phyloP scores from a whole-genome alignment of 2,329 filamentous ascomycete genomes.

The Intubia oerlemansii region DNA sequence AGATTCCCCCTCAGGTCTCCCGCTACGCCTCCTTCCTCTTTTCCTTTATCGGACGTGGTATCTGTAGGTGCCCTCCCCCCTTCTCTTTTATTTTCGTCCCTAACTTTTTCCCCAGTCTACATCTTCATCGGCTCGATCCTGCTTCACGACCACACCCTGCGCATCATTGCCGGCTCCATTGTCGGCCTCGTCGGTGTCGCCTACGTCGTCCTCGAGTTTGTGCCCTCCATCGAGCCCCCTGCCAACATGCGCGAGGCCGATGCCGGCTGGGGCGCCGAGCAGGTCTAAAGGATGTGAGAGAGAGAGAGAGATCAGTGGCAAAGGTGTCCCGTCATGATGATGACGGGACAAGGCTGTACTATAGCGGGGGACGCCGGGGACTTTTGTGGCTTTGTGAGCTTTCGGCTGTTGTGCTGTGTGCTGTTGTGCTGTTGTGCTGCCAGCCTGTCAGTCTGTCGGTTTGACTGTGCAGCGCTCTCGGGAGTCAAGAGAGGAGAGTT shows the following conservation, averaged over 20 bases:
- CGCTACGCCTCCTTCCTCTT: constrained; percentile 96
- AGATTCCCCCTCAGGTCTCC: constrained; percentile 80
- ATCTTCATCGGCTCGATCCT: constrained; percentile 82
- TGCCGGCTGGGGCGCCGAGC: constrained; percentile 55
- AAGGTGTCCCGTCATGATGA: too few species aligned
- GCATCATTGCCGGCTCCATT: constrained; percentile 56
- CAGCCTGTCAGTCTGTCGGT: too few species aligned
- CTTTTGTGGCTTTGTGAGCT: too few species aligned
- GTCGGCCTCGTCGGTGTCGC: constrained; percentile 58
- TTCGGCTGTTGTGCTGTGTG: too few species aligned
- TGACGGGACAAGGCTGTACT: too few species aligned
- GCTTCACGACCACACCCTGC: constrained; percentile 43
- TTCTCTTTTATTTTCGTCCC: background rate
- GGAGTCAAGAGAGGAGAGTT: too few species aligned
- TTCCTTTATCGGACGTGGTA: constrained; percentile 84
- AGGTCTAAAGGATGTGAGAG: constrained; percentile 41
- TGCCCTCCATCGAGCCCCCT: constrained; percentile 60
- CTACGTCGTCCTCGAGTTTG: constrained; percentile 57
- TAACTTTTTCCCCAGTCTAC: constrained; percentile 44
- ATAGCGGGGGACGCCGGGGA: too few species aligned
- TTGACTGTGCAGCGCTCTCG: too few species aligned
- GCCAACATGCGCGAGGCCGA: constrained; percentile 66
- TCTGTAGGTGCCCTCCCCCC: constrained; percentile 40
- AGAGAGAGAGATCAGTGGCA: too few species aligned
- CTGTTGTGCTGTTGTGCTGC: too few species aligned